phyloP scores from a whole-genome alignment of 2,329 filamentous ascomycete species.

The Talaromyces rugulosus region DNA sequence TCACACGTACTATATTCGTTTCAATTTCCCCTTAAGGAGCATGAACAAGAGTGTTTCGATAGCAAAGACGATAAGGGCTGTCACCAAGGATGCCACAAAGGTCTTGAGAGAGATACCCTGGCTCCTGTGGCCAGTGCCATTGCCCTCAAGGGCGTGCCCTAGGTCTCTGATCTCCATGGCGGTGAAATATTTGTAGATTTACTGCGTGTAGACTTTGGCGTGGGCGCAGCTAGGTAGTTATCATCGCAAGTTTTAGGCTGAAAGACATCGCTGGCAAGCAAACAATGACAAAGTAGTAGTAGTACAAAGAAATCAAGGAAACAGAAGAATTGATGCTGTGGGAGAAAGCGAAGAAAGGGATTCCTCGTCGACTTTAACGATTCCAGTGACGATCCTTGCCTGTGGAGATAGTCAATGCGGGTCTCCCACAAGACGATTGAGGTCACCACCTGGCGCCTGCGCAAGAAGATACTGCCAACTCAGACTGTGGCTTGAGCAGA shows the following conservation, averaged over 20 bases:
- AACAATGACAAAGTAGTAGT: background rate
- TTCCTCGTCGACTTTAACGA: background rate
- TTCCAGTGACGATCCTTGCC: background rate
- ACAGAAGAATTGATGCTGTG: background rate
- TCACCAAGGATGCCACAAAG: conserved; percentile 63
- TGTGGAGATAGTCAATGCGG: background rate
- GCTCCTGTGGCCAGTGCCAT: conserved; percentile 22
- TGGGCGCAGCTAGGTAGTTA: background rate
- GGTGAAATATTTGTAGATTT: background rate
- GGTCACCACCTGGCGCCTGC: background rate
- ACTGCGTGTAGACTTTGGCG: background rate
- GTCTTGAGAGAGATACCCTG: conserved; percentile 38
- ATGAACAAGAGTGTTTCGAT: conserved; percentile 67
- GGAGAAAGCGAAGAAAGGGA: background rate
- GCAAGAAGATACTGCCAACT: background rate
- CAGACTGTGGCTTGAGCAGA: background rate
- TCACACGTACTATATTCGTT: conserved; percentile 70
- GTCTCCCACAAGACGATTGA: background rate
- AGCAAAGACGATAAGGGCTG: conserved; percentile 60
- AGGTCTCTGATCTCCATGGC: background rate
- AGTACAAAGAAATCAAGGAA: background rate
- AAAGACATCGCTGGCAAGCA: background rate
- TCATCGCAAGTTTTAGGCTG: background rate
- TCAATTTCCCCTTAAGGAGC: conserved; percentile 70
- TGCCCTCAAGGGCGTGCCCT: background rate